These are phyloP conservation scores for Ceratocystis lukuohia DNA, from an alignment of 2,329 filamentous ascomycete species.

Conservation along the genomic window DNA sequence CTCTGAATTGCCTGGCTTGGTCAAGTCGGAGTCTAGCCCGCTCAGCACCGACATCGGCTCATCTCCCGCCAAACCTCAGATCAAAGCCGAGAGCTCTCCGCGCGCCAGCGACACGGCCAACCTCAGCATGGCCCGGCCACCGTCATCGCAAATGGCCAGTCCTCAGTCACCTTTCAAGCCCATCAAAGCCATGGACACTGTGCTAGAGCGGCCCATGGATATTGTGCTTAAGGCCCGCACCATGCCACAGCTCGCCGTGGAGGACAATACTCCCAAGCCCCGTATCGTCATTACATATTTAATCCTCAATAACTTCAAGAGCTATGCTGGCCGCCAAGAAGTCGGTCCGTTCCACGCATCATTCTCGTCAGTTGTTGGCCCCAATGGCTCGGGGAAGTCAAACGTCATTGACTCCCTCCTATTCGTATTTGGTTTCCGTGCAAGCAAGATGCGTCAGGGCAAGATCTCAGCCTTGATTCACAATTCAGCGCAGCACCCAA, in stretches of 20 bases:
- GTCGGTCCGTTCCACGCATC: slow-evolving; percentile 95
- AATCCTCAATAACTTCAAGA: slow-evolving; percentile 94
- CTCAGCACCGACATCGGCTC: slow-evolving; percentile 4
- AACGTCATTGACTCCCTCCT: slow-evolving; percentile 97
- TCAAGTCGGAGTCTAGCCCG: slow-evolving; percentile 13
- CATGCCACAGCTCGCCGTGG: slow-evolving; percentile 51
- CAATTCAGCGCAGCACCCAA: slow-evolving; percentile 77
- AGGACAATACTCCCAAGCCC: slow-evolving; percentile 63
- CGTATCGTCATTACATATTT: slow-evolving; percentile 89
- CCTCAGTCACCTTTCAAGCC: slow-evolving; percentile 47
- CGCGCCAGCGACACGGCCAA: slow-evolving; percentile 35
- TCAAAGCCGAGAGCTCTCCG: slow-evolving; percentile 14
- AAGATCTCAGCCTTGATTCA: slow-evolving; percentile 97
- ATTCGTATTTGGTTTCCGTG: slow-evolving; percentile 98
- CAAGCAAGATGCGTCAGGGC: slow-evolving; percentile 97
- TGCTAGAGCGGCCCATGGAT: slow-evolving; percentile 82
- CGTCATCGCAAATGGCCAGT: slow-evolving; percentile 29
- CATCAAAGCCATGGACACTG: slow-evolving; percentile 60
- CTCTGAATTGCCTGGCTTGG: no score
- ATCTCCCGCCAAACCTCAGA: slow-evolving; percentile 9
- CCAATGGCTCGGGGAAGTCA: slow-evolving; percentile 95
- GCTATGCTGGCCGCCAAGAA: slow-evolving; percentile 87
- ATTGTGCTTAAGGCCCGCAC: slow-evolving; percentile 80
- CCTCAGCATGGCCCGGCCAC: slow-evolving; percentile 40
- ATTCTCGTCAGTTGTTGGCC: slow-evolving; percentile 94